Evolutionary conservation across 371 early-diverging fungal genomes (phyloP).

Genomic region (Apophysomyces variabilis): DNA sequence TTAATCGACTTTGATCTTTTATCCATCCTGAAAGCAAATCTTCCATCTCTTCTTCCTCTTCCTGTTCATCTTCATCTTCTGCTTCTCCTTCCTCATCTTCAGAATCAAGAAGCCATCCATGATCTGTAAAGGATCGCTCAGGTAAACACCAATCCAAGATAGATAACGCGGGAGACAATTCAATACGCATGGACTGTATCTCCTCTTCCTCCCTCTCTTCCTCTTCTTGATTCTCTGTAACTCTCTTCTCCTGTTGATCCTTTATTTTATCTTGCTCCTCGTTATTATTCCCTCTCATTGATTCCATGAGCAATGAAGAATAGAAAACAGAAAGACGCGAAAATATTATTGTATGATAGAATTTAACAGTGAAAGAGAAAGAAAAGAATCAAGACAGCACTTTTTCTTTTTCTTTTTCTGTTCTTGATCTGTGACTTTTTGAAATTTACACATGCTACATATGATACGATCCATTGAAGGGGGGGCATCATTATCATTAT

Average conservation of each 20-base stretch:
- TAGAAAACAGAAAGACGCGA: neutral
- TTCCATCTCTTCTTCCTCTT: neutral
- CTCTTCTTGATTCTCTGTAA: neutral
- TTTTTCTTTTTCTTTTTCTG: constrained; percentile 2
- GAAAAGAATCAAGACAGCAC: neutral
- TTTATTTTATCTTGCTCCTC: neutral
- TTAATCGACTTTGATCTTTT: neutral
- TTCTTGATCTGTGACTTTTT: neutral
- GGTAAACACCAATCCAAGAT: neutral
- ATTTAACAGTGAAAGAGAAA: neutral
- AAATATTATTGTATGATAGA: no score
- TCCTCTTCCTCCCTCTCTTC: neutral
- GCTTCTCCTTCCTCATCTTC: neutral
- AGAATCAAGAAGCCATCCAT: no score
- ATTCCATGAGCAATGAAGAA: neutral
- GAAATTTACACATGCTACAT: neutral
- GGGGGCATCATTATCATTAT: neutral
- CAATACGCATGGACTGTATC: neutral
- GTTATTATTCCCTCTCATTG: neutral
- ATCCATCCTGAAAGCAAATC: neutral
- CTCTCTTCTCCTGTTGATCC: neutral
- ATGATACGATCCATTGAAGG: neutral
- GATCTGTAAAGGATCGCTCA: neutral
- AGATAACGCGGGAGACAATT: neutral
- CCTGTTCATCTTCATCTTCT: neutral